These are phyloP conservation scores for Phytophthora sojae DNA, from an alignment of 352 stramenopile genomes.

Conservation along the genomic window DNA sequence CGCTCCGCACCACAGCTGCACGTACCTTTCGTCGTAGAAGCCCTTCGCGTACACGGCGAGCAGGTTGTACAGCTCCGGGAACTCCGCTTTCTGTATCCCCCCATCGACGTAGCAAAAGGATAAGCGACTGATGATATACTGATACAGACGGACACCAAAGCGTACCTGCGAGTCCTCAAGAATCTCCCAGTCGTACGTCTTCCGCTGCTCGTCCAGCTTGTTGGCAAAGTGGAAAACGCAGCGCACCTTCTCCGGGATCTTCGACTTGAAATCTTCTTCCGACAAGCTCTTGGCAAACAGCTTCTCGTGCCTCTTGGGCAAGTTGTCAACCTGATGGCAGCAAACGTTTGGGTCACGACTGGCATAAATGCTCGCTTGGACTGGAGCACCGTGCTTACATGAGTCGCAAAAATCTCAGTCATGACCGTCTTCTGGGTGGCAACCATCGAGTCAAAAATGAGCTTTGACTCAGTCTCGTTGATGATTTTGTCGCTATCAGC, in stretches of 20 bases:
- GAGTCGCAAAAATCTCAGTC: constrained; percentile 64
- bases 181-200: constrained; percentile 63
- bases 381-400: constrained; percentile 40
- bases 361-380: background rate
- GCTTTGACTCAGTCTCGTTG: constrained; percentile 62
- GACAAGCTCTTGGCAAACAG: constrained; percentile 53
- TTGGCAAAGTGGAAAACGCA: constrained; percentile 79
- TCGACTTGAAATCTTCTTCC: constrained; percentile 74
- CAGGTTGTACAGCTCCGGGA: constrained; percentile 68
- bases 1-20: background rate
- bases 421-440: constrained; percentile 63
- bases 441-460: constrained; percentile 69
- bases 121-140: background rate
- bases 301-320: constrained; percentile 74
- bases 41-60: constrained; percentile 75
- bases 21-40: constrained; percentile 69
- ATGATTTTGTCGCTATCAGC: constrained; percentile 60
- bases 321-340: constrained; percentile 49
- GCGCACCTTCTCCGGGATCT: constrained; percentile 78
- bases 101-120: background rate
- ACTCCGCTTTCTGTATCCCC: constrained; percentile 50
- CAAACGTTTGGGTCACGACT: background rate
- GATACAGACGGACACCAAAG: background rate
- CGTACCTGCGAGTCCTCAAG: constrained; percentile 70
- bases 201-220: constrained; percentile 64